A percentile compares a stretch with the other conserved stretches of the same genome.
phyloP scores from a whole-genome alignment of 768 basidiomycete species.

The Phanerochaete carnosa region DNA sequence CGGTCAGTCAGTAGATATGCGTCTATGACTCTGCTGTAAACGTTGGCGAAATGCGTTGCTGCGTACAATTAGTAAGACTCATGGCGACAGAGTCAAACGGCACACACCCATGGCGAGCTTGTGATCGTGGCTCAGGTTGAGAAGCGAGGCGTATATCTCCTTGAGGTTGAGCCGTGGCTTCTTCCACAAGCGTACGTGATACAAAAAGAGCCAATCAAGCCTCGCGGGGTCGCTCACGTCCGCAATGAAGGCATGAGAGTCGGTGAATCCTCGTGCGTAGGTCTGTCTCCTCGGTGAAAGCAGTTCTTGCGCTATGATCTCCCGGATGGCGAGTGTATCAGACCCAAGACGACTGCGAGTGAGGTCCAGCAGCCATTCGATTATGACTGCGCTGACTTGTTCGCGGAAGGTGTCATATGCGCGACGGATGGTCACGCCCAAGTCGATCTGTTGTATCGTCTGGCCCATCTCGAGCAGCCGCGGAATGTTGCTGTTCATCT shows the following conservation, averaged over 20 bases:
- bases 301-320: conserved; percentile 69
- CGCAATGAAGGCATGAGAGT: conserved; percentile 33
- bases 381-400: conserved; percentile 76
- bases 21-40: conserved; percentile 86
- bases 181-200: conserved; percentile 86
- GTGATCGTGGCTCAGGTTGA: conserved; percentile 68
- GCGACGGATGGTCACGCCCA: conserved; percentile 85
- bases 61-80: conserved; percentile 7
- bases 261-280: conserved; percentile 26
- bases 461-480: conserved; percentile 75
- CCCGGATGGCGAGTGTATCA: conserved; percentile 65
- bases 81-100: background rate
- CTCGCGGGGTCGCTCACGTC: conserved; percentile 51
- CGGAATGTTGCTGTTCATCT: conserved; percentile 55
- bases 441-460: conserved; percentile 80
- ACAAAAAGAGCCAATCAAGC: conserved; percentile 73
- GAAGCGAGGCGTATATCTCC: conserved; percentile 75
- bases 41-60: conserved; percentile 82
- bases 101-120: conserved; percentile 78
- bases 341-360: conserved; percentile 67
- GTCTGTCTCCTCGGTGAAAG: conserved; percentile 54
- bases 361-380: conserved; percentile 83
- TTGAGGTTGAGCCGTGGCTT: conserved; percentile 75
- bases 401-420: conserved; percentile 89
- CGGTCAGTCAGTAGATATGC: conserved; percentile 90